Evolutionary conservation across 2,329 filamentous ascomycete genomes (phyloP), one percentile per base, ranked within the genome.

Genomic region (Pestalotiopsis sp.): DNA sequence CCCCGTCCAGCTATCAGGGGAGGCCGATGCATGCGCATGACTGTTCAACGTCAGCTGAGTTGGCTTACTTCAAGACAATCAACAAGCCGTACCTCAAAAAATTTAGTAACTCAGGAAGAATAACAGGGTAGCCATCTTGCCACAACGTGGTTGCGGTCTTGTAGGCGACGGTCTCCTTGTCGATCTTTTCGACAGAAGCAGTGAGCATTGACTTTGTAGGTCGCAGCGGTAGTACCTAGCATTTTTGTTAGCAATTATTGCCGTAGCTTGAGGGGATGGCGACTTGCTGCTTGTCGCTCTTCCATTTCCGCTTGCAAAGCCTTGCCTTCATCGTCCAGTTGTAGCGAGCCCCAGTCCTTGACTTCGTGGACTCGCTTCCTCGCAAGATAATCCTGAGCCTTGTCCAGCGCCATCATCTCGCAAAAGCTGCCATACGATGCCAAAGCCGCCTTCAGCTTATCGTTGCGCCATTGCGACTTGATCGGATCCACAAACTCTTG

Each of bases 141-240:
- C 96, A 99, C n/a, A 99, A 81, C 20, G 85, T 84, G 72, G 90
- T 91, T 0, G 94, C 93, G 30, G 92, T 89, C 69, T 92, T 88
- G 73, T 94, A 96, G 0, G 92, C 85, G 9, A 88, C 81, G 4
- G 92, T 91, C 4, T 87, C 86, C 72, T 92, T 92, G 62, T 94
- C 91, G 7, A 98, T 81, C 76, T 94, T 94, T 73, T 99, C 97
- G 0, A 96, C 95, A 0, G 95, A 97, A 62, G 94, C 95, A 1
- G 92, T 92, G n/a, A 99, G 82, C 75, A 98, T 92, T 0, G 93
- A 94, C 77, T 98, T 98, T 1, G 95, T 98, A 6, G 92, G 88
- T 67, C 95, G 89, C 56, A 99, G 81, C 3, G 96, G 96, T 14
- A 98, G 14, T 24, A 17, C 89, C 64, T 65, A 17, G 35, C n/a